These are phyloP conservation scores for Lanmaoa rubissima DNA, from an alignment of 768 basidiomycete genomes.

Conservation along the genomic window DNA sequence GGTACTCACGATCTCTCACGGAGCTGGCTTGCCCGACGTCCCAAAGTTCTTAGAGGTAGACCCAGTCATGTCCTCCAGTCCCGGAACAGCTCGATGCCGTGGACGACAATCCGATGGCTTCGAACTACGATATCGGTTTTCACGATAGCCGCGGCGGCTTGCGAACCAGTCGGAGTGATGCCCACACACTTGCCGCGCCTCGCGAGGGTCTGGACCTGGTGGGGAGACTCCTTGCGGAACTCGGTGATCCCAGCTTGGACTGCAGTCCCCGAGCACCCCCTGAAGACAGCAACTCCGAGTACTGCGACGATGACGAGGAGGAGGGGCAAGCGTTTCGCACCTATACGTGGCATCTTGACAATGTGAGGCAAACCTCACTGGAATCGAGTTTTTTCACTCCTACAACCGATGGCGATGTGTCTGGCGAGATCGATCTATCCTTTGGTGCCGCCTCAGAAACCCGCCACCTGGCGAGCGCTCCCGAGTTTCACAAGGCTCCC, in stretches of 20 bases:
- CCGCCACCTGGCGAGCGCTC: background rate
- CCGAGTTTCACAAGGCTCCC: background rate
- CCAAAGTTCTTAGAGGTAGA: too few relatives aligned
- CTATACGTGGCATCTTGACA: background rate
- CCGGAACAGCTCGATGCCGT: too few relatives aligned
- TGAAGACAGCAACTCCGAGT: conserved; percentile 7
- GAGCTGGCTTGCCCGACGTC: too few relatives aligned
- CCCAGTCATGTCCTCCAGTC: too few relatives aligned
- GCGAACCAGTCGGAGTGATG: background rate
- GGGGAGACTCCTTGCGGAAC: conserved; percentile 8
- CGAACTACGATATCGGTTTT: background rate
- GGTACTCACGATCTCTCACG: too few relatives aligned
- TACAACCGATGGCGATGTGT: background rate
- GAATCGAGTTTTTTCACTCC: background rate
- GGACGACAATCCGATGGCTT: background rate
- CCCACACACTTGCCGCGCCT: background rate
- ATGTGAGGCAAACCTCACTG: background rate
- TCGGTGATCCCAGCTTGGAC: conserved; percentile 15
- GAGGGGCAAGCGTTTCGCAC: background rate
- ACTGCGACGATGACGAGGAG: background rate
- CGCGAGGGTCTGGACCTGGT: background rate
- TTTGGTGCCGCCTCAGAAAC: background rate
- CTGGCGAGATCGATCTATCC: conserved; percentile 4
- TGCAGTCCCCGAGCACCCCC: background rate
- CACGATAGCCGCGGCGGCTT: background rate